Percentiles rank a stretch among this genome's conserved stretches.
Conservation (phyloP, 371 early-diverging fungal genomes). For the Capillidium rhysosporum region DNA sequence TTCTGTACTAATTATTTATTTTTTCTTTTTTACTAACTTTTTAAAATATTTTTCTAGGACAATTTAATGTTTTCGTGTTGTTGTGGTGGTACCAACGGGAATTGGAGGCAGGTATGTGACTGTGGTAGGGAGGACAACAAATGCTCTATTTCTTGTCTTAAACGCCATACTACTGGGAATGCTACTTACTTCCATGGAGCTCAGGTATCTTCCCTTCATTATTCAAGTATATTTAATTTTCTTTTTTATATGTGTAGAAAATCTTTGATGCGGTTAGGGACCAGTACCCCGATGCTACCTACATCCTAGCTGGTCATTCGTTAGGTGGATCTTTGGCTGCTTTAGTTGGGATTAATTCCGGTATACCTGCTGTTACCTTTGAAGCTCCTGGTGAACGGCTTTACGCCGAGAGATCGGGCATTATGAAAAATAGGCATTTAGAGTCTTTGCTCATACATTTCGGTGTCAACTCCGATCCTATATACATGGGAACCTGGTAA, state of each 20-base stretch:
- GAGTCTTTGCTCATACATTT: conserved; percentile 55
- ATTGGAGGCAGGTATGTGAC: conserved; percentile 61
- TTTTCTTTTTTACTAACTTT: conserved; percentile 11
- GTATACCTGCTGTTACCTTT: conserved; percentile 58
- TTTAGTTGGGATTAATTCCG: conserved; percentile 59
- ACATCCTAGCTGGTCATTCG: conserved; percentile 81
- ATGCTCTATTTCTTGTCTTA: conserved; percentile 11
- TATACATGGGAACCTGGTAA: conserved; percentile 46
- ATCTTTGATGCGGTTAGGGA: conserved; percentile 9
- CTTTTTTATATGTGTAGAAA: background rate
- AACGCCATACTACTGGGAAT: conserved; percentile 7
- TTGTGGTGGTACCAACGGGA: conserved; percentile 63
- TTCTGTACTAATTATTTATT: conserved; percentile 25
- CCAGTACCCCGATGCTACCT: conserved; percentile 35
- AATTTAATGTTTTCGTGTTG: conserved; percentile 90
- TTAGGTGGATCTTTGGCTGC: conserved; percentile 74
- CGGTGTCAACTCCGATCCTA: conserved; percentile 72
- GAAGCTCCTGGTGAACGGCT: conserved; percentile 68
- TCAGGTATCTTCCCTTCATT: background rate
- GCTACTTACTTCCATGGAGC: conserved; percentile 7
- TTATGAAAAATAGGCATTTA: conserved; percentile 20
- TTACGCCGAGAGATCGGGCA: conserved; percentile 47
- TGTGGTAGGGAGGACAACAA: conserved; percentile 28
- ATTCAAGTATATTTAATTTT: background rate
- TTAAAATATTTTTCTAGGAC: conserved; percentile 16